Evolutionary conservation across 345 rosid genomes (phyloP).

Genomic region (Aethionema arabicum): DNA sequence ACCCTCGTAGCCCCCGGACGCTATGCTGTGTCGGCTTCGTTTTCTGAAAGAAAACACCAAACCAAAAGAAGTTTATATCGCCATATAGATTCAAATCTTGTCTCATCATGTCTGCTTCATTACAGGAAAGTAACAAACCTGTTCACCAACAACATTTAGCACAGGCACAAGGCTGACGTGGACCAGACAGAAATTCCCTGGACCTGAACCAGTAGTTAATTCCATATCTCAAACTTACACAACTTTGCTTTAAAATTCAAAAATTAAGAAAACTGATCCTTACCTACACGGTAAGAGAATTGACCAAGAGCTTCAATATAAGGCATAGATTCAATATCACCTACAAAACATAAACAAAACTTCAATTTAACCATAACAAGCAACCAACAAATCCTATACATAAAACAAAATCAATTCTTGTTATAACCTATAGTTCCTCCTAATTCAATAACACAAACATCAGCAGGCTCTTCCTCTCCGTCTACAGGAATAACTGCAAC

Average conservation of each 20-base stretch:
- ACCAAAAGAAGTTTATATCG: constrained; percentile 10
- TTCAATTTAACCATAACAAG: constrained; percentile 24
- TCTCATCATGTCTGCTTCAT: constrained; percentile 25
- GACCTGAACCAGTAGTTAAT: constrained; percentile 46
- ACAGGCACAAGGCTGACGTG: constrained; percentile 99
- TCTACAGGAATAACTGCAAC: constrained; percentile 80
- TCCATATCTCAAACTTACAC: constrained; percentile 15
- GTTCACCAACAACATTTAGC: constrained; percentile 93
- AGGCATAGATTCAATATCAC: constrained; percentile 92
- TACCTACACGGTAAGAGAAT: constrained; percentile 87
- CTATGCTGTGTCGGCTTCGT: constrained; percentile 99
- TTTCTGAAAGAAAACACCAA: constrained; percentile 51
- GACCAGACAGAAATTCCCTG: constrained; percentile 88
- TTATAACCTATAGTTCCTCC: constrained; percentile 89
- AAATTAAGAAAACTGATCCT: constrained; percentile 23
- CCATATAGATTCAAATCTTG: constrained; percentile 17
- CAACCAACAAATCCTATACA: neutral
- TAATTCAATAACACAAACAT: constrained; percentile 92
- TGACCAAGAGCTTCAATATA: constrained; percentile 94
- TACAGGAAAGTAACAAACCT: constrained; percentile 46
- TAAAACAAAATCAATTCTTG: neutral
- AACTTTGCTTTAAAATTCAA: constrained; percentile 7
- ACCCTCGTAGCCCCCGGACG: constrained; percentile 78
- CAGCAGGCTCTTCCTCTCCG: constrained; percentile 77
- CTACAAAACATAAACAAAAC: constrained; percentile 43